These are phyloP conservation scores for Cinchona pubescens DNA, from an alignment of 257 asterid species.

Conservation along the genomic window DNA sequence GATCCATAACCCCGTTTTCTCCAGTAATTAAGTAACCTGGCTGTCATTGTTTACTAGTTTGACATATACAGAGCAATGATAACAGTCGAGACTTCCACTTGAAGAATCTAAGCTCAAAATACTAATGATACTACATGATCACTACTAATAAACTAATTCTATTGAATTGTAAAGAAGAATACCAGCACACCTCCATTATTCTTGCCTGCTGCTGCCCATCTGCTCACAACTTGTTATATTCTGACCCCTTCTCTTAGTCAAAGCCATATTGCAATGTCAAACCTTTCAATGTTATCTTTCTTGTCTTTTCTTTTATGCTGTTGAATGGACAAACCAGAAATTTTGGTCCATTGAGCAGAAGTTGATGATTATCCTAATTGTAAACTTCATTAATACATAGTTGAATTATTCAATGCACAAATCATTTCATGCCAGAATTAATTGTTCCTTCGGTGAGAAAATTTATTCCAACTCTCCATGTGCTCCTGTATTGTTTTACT, in stretches of 20 bases:
- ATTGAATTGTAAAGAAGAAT: constrained; percentile 26
- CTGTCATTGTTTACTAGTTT: constrained; percentile 7
- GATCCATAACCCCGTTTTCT: too few relatives aligned
- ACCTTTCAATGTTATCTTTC: too few relatives aligned
- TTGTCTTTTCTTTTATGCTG: not conserved
- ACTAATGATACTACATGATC: not conserved
- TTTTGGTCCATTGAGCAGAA: too few relatives aligned
- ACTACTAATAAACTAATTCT: constrained; percentile 13
- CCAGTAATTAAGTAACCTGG: not conserved
- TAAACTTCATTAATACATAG: not conserved
- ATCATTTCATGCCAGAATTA: not conserved
- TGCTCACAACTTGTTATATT: constrained; percentile 6
- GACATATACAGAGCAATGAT: not conserved
- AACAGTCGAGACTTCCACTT: constrained; percentile 35
- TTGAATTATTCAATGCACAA: not conserved
- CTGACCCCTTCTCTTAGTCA: constrained; percentile 20
- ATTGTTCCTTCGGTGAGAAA: not conserved
- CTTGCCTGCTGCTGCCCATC: constrained; percentile 46
- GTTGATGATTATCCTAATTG: too few relatives aligned
- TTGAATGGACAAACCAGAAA: not conserved
- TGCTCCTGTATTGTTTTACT: not conserved
- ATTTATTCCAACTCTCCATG: not conserved
- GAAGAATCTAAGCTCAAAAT: constrained; percentile 31
- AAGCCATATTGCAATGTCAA: constrained; percentile 15
- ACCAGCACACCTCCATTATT: constrained; percentile 50